A percentile compares a stretch with the other conserved stretches of the same genome.
Evolutionary conservation across 768 basidiomycete species (phyloP).

Genomic region (Lenzites betulinus): DNA sequence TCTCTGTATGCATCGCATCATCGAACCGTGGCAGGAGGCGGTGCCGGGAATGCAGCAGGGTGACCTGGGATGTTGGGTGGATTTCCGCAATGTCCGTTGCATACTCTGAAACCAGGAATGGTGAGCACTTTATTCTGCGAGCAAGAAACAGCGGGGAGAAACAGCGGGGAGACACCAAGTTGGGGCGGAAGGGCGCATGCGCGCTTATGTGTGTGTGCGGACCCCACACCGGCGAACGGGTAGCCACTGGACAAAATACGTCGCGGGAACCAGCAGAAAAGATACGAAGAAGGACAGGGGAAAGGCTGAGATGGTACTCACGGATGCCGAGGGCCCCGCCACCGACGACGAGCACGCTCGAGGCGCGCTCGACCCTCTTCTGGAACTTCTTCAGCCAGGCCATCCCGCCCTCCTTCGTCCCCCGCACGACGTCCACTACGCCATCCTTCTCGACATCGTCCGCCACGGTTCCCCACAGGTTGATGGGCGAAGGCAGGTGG

Average conservation of each 20-base stretch:
- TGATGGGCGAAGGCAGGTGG: slow-evolving; percentile 53
- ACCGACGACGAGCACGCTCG: slow-evolving; percentile 63
- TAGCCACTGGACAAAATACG: background rate
- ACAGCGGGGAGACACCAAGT: too few relatives aligned
- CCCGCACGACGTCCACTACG: slow-evolving; percentile 27
- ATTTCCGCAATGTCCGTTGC: slow-evolving; percentile 62
- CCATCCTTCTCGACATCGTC: slow-evolving; percentile 18
- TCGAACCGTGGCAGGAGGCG: slow-evolving; percentile 59
- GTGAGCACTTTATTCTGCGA: background rate
- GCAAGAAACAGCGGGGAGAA: background rate
- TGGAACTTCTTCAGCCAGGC: slow-evolving; percentile 56
- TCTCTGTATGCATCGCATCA: slow-evolving; percentile 51
- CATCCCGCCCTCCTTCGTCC: slow-evolving; percentile 51
- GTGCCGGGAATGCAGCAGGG: slow-evolving; percentile 59
- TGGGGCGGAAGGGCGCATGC: too few relatives aligned
- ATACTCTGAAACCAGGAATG: slow-evolving; percentile 45
- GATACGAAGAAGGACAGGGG: background rate
- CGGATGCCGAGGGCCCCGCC: slow-evolving; percentile 76
- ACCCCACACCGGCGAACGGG: slow-evolving; percentile 3
- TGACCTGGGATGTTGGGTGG: slow-evolving; percentile 53
- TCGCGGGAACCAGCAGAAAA: background rate
- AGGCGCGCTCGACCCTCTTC: slow-evolving; percentile 45
- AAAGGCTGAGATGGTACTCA: slow-evolving; percentile 36
- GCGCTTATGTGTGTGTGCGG: slow-evolving; percentile 7
- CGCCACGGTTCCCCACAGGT: slow-evolving; percentile 48